Evolutionary conservation across 176 grass and related monocot genomes (phyloP).

Genomic region (Saccharum spontaneum): DNA sequence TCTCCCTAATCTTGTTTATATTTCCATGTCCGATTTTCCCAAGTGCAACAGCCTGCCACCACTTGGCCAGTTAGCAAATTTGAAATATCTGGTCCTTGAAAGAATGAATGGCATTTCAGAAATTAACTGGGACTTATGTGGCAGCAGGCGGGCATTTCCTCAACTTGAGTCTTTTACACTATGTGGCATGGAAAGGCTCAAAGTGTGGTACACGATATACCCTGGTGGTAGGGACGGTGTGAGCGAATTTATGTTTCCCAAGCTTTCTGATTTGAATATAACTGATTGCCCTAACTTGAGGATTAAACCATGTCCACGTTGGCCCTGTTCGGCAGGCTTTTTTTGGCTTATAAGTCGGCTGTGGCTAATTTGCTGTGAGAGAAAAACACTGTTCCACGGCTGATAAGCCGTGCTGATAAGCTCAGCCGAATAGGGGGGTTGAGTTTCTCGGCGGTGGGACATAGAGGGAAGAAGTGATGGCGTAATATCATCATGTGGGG

Average conservation of each 20-base stretch:
- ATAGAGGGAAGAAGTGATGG: no score
- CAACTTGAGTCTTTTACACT: not conserved
- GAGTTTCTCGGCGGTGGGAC: no score
- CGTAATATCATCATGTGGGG: no score
- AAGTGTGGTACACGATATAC: not conserved
- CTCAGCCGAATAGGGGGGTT: no score
- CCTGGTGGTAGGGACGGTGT: not conserved
- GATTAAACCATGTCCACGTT: not conserved
- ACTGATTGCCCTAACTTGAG: not conserved
- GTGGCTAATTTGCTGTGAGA: no score
- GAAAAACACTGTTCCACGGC: no score
- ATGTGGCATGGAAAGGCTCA: not conserved
- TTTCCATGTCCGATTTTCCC: not conserved
- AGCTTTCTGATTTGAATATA: not conserved
- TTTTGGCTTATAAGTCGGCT: no score
- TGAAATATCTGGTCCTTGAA: accelerated
- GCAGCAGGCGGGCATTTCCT: not conserved
- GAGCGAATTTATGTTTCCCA: not conserved
- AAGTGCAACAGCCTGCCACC: not conserved
- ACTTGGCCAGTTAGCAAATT: not conserved
- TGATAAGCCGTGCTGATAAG: no score
- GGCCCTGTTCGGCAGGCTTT: no score
- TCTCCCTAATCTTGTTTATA: not conserved
- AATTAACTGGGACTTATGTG: not conserved
- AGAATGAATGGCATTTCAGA: not conserved